Conservation (phyloP, 441 rosid genomes). For the Populus trichocarpa region DNA sequence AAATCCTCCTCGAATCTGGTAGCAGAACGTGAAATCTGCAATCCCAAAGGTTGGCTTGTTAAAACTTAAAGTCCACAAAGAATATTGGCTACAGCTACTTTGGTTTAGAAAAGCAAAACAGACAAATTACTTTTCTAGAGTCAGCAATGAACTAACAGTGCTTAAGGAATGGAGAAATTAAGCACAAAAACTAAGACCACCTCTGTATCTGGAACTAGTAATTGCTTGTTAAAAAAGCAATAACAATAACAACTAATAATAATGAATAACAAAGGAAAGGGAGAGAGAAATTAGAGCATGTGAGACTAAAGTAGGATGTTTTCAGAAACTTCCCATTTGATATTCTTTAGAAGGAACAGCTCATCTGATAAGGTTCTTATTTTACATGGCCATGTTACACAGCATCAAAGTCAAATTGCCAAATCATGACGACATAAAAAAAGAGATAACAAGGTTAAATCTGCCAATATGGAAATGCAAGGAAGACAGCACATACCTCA, state of each 20-base stretch:
- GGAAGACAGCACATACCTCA: slow-evolving; percentile 31
- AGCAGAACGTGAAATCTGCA: slow-evolving; percentile 48
- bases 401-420: background rate
- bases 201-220: background rate
- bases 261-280: background rate
- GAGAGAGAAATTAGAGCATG: background rate
- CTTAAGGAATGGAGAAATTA: background rate
- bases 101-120: background rate
- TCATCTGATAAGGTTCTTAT: background rate
- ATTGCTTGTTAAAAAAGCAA: background rate
- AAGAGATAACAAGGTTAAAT: background rate
- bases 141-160: background rate
- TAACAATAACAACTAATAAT: background rate
- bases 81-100: background rate
- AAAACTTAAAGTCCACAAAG: background rate
- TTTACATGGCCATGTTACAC: background rate
- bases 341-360: background rate
- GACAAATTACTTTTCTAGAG: background rate
- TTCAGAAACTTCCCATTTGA: background rate
- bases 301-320: background rate
- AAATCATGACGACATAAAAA: background rate
- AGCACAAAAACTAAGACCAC: background rate
- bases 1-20: slow-evolving; percentile 69
- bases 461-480: slow-evolving; percentile 6
- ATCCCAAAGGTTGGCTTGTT: background rate